Evolutionary conservation across 345 rosid genomes (phyloP).

Genomic region (Pistacia atlantica): DNA sequence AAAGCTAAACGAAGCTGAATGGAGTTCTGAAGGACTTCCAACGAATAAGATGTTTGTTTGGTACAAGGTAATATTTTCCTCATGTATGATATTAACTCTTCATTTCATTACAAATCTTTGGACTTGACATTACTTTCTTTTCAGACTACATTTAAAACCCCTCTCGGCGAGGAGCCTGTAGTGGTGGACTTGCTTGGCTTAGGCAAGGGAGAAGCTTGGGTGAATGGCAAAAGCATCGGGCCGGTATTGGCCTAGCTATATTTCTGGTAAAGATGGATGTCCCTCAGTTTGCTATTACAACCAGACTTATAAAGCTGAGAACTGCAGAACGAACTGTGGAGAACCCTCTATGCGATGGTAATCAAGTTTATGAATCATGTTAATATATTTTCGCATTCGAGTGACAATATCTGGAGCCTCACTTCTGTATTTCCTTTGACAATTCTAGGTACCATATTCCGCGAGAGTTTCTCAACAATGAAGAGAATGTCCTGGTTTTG

Average conservation of each 20-base stretch:
- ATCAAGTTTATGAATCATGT: neutral
- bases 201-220: constrained; percentile 79
- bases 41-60: constrained; percentile 41
- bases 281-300: constrained; percentile 50
- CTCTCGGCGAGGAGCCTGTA: constrained; percentile 61
- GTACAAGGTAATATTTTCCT: constrained; percentile 55
- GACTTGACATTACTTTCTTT: neutral
- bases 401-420: neutral
- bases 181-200: constrained; percentile 66
- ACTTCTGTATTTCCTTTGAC: neutral
- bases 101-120: neutral
- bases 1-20: constrained; percentile 13
- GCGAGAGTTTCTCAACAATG: constrained; percentile 34
- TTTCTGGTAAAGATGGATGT: constrained; percentile 44
- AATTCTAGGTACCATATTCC: constrained; percentile 59
- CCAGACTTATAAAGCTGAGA: constrained; percentile 28
- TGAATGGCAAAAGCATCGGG: constrained; percentile 69
- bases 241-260: constrained; percentile 62
- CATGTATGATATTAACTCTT: no score
- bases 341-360: constrained; percentile 63
- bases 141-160: constrained; percentile 56
- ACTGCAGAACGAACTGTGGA: constrained; percentile 54
- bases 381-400: no score
- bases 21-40: constrained; percentile 36
- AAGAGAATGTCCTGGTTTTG: constrained; percentile 39